These are phyloP conservation scores for Priceomyces fermenticarens DNA, from an alignment of 805 yeast species.

Conservation along the genomic window DNA sequence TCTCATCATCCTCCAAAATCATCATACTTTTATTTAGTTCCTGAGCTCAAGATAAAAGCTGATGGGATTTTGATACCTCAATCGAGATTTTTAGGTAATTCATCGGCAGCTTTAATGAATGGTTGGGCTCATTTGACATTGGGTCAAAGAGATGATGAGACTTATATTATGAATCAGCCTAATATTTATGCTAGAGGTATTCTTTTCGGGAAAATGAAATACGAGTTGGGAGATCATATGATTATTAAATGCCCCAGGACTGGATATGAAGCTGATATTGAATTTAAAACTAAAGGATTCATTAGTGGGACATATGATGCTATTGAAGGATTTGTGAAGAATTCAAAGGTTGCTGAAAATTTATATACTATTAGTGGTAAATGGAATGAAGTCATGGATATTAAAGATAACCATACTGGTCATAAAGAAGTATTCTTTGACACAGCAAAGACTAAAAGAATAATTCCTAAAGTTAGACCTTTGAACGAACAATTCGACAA, in stretches of 20 bases:
- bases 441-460: conserved; percentile 50
- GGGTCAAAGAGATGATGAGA: conserved; percentile 62
- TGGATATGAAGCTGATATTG: conserved; percentile 72
- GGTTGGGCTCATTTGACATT: conserved; percentile 75
- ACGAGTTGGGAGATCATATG: conserved; percentile 92
- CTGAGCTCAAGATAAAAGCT: conserved; percentile 73
- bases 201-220: conserved; percentile 81
- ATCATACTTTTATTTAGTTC: conserved; percentile 84
- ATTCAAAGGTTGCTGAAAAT: conserved; percentile 41
- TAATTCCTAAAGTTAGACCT: conserved; percentile 72
- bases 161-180: conserved; percentile 87
- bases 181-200: conserved; percentile 94
- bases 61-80: conserved; percentile 89
- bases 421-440: conserved; percentile 41
- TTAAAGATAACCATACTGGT: conserved; percentile 48
- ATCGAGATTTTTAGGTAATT: conserved; percentile 88
- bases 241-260: conserved; percentile 59
- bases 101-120: conserved; percentile 97
- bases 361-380: conserved; percentile 77
- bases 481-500: conserved; percentile 71
- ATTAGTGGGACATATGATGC: conserved; percentile 90
- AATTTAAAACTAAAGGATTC: conserved; percentile 93
- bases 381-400: conserved; percentile 85
- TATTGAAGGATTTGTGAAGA: conserved; percentile 69
- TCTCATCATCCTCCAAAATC: conserved; percentile 99